Evolutionary conservation across 1,284 basidiomycete genomes (phyloP).

Genomic region (Rhodotorula sp.): DNA sequence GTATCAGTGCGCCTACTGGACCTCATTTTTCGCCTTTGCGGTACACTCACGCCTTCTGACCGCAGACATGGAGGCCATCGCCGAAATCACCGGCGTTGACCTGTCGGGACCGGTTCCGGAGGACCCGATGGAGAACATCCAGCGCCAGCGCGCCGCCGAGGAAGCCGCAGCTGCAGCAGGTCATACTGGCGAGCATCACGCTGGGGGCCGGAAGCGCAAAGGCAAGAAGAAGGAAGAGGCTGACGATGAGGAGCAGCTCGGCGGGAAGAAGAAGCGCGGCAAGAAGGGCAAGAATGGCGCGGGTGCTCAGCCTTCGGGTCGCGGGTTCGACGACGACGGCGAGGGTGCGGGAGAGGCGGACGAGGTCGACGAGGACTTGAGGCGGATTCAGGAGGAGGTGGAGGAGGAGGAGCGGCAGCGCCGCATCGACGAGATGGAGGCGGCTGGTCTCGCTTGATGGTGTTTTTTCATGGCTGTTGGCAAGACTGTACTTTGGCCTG

Average conservation of each 20-base stretch:
- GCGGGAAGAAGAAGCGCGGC: slow-evolving; percentile 16
- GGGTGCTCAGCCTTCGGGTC: slow-evolving; percentile 13
- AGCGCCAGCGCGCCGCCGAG: slow-evolving; percentile 31
- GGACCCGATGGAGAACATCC: slow-evolving; percentile 42
- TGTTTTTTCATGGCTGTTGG: neutral
- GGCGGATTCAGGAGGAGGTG: slow-evolving; percentile 15
- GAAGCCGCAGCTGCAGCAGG: slow-evolving; percentile 5
- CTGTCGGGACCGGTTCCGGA: slow-evolving; percentile 38
- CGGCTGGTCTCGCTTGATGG: neutral
- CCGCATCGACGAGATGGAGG: slow-evolving; percentile 22
- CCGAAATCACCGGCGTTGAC: slow-evolving; percentile 36
- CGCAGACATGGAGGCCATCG: slow-evolving; percentile 36
- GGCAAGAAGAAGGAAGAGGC: slow-evolving; percentile 3
- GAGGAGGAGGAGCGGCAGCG: slow-evolving; percentile 28
- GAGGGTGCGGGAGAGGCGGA: slow-evolving; percentile 15
- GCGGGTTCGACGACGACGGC: slow-evolving; percentile 12
- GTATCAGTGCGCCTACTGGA: slow-evolving; percentile 25
- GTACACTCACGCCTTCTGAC: neutral
- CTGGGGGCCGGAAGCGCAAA: slow-evolving; percentile 13
- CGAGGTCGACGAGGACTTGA: slow-evolving; percentile 22
- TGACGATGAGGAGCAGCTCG: neutral
- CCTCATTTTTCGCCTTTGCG: neutral
- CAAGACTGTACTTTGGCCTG: too few relatives aligned
- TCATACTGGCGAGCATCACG: neutral
- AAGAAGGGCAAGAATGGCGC: slow-evolving; percentile 21